Evolutionary conservation across 208 protist species (phyloP), one percentile per base, ranked within the genome.

Genomic region (Acanthamoeba sp.): DNA sequence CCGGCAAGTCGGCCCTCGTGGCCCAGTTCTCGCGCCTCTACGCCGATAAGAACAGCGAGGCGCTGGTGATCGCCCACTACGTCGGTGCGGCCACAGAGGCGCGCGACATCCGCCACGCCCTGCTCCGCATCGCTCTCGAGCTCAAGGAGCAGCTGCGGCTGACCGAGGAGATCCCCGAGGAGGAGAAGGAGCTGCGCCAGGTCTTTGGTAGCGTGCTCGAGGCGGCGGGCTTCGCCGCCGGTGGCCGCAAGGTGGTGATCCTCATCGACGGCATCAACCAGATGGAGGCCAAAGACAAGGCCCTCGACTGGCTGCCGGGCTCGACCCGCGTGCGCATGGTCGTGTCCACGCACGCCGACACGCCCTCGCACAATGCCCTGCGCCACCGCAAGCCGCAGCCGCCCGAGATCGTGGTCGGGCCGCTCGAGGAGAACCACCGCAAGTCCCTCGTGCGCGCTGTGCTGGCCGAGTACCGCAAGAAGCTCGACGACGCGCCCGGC

Each of bases 271-370:
- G 42, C 38, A 34, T 95, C 38, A 95, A 95, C 48, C 90, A 94
- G 76, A 73, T 95, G 57, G 85, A 95, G 27, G 48, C 36, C 38
- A 84, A 64, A 29, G 71, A 34, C 50, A 94, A 95, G 45, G 62
- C 89, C 12, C 64, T 97, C 9, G 95, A 96, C 27, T 97, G 96
- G 96, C 42, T 97, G 32, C 96, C 95, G 40, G 29, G 20, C n/a
- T 89, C 94, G 55, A 40, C 48, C 32, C 64, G 91, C 34, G 93
- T 95, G 48, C 55, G 52, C 48, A 91, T 95, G 45, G 64, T 94
- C 0, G 73, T 96, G 0, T 27, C 95, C 14, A 91, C 85, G 34
- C 42, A 90, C 29, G 42, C 82, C 0, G 85, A 94, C 34, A 55
- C 87, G 27, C 80, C 71, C 45, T 84, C 87, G 71, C 80, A 96